Evolutionary conservation across 2,329 filamentous ascomycete genomes (phyloP).

Genomic region (Amphichorda felina): DNA sequence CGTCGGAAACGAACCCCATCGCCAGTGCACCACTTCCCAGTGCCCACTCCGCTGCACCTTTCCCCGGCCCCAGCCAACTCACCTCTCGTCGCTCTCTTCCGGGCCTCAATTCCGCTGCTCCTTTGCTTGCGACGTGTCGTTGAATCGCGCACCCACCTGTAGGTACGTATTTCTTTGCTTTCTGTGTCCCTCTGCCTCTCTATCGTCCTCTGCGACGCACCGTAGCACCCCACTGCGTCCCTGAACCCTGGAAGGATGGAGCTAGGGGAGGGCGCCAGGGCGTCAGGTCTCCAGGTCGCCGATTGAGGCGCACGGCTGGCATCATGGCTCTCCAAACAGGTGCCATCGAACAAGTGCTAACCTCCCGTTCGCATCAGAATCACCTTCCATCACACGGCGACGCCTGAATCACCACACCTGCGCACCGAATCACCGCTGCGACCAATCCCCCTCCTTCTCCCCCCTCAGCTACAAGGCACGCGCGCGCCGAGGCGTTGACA

Average conservation of each 20-base stretch:
- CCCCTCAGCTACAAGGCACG: not conserved
- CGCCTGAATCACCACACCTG: no score
- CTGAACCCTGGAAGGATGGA: not conserved
- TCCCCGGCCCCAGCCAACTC: not conserved
- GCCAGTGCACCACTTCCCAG: not conserved
- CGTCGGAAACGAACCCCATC: no score
- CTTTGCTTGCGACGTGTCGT: not conserved
- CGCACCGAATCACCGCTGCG: no score
- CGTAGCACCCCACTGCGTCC: not conserved
- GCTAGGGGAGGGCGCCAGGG: no score
- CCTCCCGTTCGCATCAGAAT: no score
- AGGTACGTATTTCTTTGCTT: not conserved
- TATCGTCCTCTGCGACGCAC: slow-evolving; percentile 3
- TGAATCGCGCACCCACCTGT: no score
- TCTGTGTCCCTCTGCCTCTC: not conserved
- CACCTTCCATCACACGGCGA: no score
- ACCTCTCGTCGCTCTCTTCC: slow-evolving; percentile 1
- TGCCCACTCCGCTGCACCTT: not conserved
- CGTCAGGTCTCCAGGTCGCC: no score
- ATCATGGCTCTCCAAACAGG: no score
- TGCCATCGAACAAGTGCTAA: no score
- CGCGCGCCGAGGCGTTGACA: not conserved
- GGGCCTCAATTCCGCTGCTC: not conserved
- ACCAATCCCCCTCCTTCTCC: no score
- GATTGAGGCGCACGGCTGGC: no score